phyloP scores from a whole-genome alignment of 2,329 filamentous ascomycete species.

The Periglandula ipomoeae region DNA sequence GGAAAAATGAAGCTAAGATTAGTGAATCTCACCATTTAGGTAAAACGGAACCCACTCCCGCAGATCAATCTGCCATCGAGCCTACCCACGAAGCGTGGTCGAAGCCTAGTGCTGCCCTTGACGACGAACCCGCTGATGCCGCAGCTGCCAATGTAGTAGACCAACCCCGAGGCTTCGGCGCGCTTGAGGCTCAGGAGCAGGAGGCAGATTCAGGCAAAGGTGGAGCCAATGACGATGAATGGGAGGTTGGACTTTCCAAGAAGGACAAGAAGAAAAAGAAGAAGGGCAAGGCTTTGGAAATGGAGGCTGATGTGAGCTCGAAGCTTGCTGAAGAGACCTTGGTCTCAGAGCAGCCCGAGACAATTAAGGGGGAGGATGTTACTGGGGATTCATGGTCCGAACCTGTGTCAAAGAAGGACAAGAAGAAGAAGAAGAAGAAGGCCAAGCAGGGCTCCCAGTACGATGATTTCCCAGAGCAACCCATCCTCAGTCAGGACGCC shows the following conservation, averaged over 20 bases:
- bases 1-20: slow-evolving; percentile 25
- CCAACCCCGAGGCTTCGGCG: neutral
- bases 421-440: slow-evolving; percentile 20
- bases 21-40: slow-evolving; percentile 19
- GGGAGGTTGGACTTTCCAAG: slow-evolving; percentile 11
- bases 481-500: slow-evolving; percentile 4
- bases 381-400: slow-evolving; percentile 5
- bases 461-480: slow-evolving; percentile 6
- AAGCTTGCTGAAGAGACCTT: slow-evolving; percentile 6
- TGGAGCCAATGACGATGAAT: slow-evolving; percentile 7
- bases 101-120: slow-evolving; percentile 1
- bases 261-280: slow-evolving; percentile 24
- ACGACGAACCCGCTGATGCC: neutral
- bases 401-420: slow-evolving; percentile 18
- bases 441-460: slow-evolving; percentile 4
- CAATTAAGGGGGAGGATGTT: slow-evolving; percentile 4
- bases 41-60: slow-evolving; percentile 17
- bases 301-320: slow-evolving; percentile 10
- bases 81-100: neutral
- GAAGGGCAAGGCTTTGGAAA: slow-evolving; percentile 10
- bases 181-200: neutral
- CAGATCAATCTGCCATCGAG: neutral
- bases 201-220: slow-evolving; percentile 4
- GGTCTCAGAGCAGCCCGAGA: slow-evolving; percentile 8
- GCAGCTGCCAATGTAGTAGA: neutral